A percentile compares a stretch with the other conserved stretches of the same genome.
These are phyloP conservation scores for Meripilus lineatus DNA, from an alignment of 1,284 basidiomycete genomes.

Conservation along the genomic window DNA sequence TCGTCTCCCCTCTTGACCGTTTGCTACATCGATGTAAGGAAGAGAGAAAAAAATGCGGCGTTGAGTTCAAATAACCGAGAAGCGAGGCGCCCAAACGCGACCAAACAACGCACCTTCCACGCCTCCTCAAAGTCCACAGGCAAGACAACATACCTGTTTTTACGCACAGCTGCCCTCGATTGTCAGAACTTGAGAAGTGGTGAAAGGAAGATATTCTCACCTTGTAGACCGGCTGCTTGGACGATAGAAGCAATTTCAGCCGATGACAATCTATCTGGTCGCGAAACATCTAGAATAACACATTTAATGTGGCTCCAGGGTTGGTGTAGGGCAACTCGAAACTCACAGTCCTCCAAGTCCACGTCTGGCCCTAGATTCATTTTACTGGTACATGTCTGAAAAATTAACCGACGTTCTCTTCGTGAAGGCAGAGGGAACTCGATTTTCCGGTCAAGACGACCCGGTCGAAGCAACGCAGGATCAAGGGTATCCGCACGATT, in stretches of 20 bases:
- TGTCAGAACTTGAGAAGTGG: not conserved
- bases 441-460: constrained; percentile 97
- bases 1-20: constrained; percentile 92
- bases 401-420: constrained; percentile 95
- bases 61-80: constrained; percentile 32
- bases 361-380: constrained; percentile 99
- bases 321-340: constrained; percentile 2
- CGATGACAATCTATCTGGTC: constrained; percentile 93
- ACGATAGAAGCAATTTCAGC: constrained; percentile 96
- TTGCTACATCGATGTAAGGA: constrained; percentile 53
- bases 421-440: constrained; percentile 96
- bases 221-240: constrained; percentile 97
- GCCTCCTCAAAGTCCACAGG: constrained; percentile 98
- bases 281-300: constrained; percentile 74
- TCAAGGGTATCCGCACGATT: constrained; percentile 96
- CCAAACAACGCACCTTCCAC: constrained; percentile 84
- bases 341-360: constrained; percentile 94
- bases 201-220: constrained; percentile 33
- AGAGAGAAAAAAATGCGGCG: constrained; percentile 27
- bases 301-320: not conserved
- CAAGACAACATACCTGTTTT: constrained; percentile 96
- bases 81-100: constrained; percentile 33
- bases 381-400: constrained; percentile 96
- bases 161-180: constrained; percentile 76
- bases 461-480: constrained; percentile 94